A percentile compares a stretch with the other conserved stretches of the same genome.
Conservation (phyloP, 805 yeast genomes). For the Yarrowia deformans region DNA sequence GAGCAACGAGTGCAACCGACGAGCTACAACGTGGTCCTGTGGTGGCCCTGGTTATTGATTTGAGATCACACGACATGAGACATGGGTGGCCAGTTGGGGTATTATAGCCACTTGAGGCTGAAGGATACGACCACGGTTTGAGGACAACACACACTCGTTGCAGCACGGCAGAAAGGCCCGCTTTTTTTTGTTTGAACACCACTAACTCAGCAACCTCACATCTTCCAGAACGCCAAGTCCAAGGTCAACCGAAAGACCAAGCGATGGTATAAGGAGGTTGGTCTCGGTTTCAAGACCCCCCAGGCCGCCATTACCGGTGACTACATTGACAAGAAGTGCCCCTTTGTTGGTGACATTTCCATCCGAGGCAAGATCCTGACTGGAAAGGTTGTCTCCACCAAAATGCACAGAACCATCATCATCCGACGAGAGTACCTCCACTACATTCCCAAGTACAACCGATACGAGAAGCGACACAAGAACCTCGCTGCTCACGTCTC, state of each 20-base stretch:
- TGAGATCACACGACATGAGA: conserved; percentile 19
- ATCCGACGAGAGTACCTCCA: conserved; percentile 99
- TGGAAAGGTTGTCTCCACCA: conserved; percentile 99
- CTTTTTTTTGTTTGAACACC: no score
- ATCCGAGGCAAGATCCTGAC: conserved; percentile 99
- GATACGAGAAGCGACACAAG: conserved; percentile 99
- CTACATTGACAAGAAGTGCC: conserved; percentile 99
- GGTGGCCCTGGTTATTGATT: neutral
- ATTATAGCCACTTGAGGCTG: no score
- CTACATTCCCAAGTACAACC: conserved; percentile 99
- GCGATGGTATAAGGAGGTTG: conserved; percentile 99
- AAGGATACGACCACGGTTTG: neutral
- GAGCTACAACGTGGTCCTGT: neutral
- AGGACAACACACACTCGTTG: neutral
- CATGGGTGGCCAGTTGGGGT: no score
- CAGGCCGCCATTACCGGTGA: conserved; percentile 97
- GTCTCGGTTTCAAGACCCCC: conserved; percentile 99
- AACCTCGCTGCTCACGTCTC: conserved; percentile 99
- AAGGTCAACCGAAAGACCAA: conserved; percentile 98
- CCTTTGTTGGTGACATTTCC: conserved; percentile 95
- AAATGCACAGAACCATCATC: conserved; percentile 99
- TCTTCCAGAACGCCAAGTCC: conserved; percentile 99
- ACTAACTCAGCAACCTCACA: conserved; percentile 91
- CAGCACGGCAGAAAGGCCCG: neutral
- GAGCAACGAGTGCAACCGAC: conserved; percentile 2